phyloP scores from a whole-genome alignment of 2,329 filamentous ascomycete species.

The Fusarium austroafricanum region DNA sequence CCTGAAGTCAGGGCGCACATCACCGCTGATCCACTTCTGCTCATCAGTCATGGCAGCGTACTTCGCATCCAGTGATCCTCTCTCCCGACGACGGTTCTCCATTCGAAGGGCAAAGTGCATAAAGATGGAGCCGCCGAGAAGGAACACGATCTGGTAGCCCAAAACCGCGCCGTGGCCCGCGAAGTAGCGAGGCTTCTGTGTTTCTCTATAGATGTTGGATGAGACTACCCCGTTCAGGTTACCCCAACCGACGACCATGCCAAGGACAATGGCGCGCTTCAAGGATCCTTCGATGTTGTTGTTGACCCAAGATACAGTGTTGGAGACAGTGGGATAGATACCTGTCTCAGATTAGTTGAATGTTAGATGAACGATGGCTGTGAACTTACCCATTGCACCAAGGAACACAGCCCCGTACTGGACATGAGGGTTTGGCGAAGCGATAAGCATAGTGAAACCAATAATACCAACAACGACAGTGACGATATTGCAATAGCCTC shows the following conservation, averaged over 20 bases:
- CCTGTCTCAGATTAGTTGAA: constrained; percentile 56
- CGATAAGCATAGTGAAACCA: constrained; percentile 75
- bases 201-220: constrained; percentile 70
- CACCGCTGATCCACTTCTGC: constrained; percentile 68
- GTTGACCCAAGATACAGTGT: constrained; percentile 76
- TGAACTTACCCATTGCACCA: constrained; percentile 59
- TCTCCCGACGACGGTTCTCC: constrained; percentile 69
- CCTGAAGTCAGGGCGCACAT: constrained; percentile 56
- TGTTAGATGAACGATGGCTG: fast-evolving
- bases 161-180: constrained; percentile 72
- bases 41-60: constrained; percentile 64
- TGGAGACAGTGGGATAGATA: constrained; percentile 77
- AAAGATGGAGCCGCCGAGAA: constrained; percentile 72
- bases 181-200: constrained; percentile 48
- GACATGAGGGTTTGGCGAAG: constrained; percentile 62
- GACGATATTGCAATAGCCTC: constrained; percentile 76
- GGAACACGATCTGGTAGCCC: constrained; percentile 71
- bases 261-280: constrained; percentile 78
- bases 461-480: constrained; percentile 70
- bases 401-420: constrained; percentile 78
- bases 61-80: constrained; percentile 67
- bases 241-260: constrained; percentile 81
- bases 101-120: constrained; percentile 67
- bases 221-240: constrained; percentile 76
- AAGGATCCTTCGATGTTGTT: constrained; percentile 72